Percentiles rank a stretch among this genome's conserved stretches.
Evolutionary conservation across 2,329 filamentous ascomycete species (phyloP).

Genomic region (Nothopassalora personata): DNA sequence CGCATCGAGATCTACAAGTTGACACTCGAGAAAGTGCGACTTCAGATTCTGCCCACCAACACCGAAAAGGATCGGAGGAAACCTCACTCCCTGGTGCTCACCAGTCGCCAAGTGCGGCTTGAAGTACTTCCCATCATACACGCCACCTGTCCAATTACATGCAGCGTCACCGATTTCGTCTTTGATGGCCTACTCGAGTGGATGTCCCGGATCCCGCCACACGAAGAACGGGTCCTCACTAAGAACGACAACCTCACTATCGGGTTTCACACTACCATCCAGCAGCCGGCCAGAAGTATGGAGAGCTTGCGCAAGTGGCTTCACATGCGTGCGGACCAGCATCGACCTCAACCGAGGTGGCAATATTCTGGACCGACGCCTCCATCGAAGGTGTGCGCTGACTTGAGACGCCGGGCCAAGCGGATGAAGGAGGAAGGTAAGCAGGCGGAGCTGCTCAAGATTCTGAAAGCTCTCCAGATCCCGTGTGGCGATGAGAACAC

Average conservation of each 20-base stretch:
- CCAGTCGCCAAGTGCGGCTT: slow-evolving; percentile 27
- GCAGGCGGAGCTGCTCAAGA: slow-evolving; percentile 25
- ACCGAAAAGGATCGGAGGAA: slow-evolving; percentile 10
- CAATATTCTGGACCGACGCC: slow-evolving; percentile 24
- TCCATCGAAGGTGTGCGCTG: slow-evolving; percentile 25
- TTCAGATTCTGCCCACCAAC: slow-evolving; percentile 28
- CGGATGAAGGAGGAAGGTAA: slow-evolving; percentile 27
- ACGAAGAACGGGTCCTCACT: slow-evolving; percentile 24
- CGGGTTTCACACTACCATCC: slow-evolving; percentile 20
- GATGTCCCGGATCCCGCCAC: slow-evolving; percentile 27
- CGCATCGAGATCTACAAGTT: slow-evolving; percentile 31
- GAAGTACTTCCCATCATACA: slow-evolving; percentile 31
- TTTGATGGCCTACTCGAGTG: slow-evolving; percentile 29
- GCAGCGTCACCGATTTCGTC: slow-evolving; percentile 30
- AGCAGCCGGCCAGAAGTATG: slow-evolving; percentile 10
- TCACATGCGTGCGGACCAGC: slow-evolving; percentile 25
- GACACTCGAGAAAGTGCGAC: slow-evolving; percentile 24
- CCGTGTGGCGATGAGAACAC: slow-evolving; percentile 2
- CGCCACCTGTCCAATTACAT: slow-evolving; percentile 25
- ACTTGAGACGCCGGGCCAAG: slow-evolving; percentile 26
- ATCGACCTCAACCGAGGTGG: slow-evolving; percentile 30
- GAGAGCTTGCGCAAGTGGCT: slow-evolving; percentile 28
- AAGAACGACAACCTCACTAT: slow-evolving; percentile 28
- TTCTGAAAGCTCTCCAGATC: slow-evolving; percentile 25
- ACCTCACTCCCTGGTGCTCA: slow-evolving; percentile 26